Evolutionary conservation across 2,329 filamentous ascomycete species (phyloP), one percentile per base, ranked within the genome.

Genomic region (Aspergillus versicolor): DNA sequence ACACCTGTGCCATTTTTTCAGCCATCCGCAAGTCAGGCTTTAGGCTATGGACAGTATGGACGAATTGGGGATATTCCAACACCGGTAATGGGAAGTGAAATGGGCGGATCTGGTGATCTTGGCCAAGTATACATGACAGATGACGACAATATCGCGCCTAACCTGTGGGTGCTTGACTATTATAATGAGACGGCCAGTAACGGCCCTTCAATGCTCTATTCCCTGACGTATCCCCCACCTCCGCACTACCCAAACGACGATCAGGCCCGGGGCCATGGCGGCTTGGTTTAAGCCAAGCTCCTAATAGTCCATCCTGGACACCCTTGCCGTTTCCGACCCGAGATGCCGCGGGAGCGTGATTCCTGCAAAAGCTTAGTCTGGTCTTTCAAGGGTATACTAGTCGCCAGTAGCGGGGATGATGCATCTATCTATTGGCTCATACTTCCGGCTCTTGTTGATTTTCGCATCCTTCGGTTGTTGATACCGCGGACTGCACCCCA

Each of bases 161-260:
- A 50, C 47, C 22, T 50, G 47, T 50, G 47, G 47, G n/a, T 50
- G n/a, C 47, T 50, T 50, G 47, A 50, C 47, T 50, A 37, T 21
- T 50, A 37, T 24, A 40, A 50, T 41, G 47, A 50, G 47, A 50
- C 47, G n/a, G 34, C 47, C 47, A 37, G 47, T 21, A 50, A 50
- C 34, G 47, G 47, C 21, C 47, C 17, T 19, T 40, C 47, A 21
- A 24, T 50, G 30, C 21, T 50, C 15, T 37, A 41, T 50, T 40
- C 47, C 34, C 34, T 50, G 47, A 27, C 47, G 47, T 50, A 50
- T 50, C 32, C n/a, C 8, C 34, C 19, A 32, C 47, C 34, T 38
- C n/a, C 11, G 5, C 21, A 44, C 19, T 15, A 44, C 19, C 24
- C 42, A 19, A 44, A 27, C 13, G 34, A 50, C 15, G 47, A 40